Evolutionary conservation across 768 basidiomycete species (phyloP).

Genomic region (Mycena maculata): DNA sequence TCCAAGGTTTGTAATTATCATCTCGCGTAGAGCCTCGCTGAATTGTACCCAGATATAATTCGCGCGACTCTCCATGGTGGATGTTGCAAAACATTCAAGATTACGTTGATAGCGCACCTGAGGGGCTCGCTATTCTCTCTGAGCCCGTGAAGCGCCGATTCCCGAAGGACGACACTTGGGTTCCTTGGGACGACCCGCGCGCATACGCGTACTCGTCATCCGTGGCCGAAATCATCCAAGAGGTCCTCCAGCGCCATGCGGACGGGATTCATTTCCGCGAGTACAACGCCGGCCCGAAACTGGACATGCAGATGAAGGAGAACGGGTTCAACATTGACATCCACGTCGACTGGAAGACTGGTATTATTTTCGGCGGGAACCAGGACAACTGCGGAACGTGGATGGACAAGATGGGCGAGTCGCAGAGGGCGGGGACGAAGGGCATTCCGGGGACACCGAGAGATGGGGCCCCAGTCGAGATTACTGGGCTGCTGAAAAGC

Average conservation of each 20-base stretch:
- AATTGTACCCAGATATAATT: slow-evolving; percentile 79
- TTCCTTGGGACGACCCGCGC: slow-evolving; percentile 85
- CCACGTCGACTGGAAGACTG: slow-evolving; percentile 95
- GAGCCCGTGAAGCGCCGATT: slow-evolving; percentile 93
- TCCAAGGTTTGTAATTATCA: slow-evolving; percentile 68
- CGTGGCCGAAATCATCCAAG: slow-evolving; percentile 95
- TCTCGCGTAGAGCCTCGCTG: not conserved
- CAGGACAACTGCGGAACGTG: slow-evolving; percentile 90
- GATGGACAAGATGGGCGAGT: slow-evolving; percentile 99
- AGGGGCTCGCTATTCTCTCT: slow-evolving; percentile 82
- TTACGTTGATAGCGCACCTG: slow-evolving; percentile 85
- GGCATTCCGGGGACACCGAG: slow-evolving; percentile 96
- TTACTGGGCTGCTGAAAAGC: slow-evolving; percentile 93
- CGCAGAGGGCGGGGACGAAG: slow-evolving; percentile 89
- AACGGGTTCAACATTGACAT: slow-evolving; percentile 95
- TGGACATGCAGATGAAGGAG: slow-evolving; percentile 97
- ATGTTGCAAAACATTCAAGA: slow-evolving; percentile 99
- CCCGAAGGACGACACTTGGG: slow-evolving; percentile 94
- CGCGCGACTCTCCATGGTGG: slow-evolving; percentile 99
- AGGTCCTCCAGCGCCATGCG: slow-evolving; percentile 94
- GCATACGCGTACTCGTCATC: slow-evolving; percentile 88
- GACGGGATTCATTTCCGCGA: slow-evolving; percentile 94
- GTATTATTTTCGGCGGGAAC: slow-evolving; percentile 90
- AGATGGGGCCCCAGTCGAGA: slow-evolving; percentile 96
- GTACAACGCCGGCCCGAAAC: slow-evolving; percentile 94